Evolutionary conservation across 148 eudicot species (phyloP).

Genomic region (Chenopodium berlandieri): DNA sequence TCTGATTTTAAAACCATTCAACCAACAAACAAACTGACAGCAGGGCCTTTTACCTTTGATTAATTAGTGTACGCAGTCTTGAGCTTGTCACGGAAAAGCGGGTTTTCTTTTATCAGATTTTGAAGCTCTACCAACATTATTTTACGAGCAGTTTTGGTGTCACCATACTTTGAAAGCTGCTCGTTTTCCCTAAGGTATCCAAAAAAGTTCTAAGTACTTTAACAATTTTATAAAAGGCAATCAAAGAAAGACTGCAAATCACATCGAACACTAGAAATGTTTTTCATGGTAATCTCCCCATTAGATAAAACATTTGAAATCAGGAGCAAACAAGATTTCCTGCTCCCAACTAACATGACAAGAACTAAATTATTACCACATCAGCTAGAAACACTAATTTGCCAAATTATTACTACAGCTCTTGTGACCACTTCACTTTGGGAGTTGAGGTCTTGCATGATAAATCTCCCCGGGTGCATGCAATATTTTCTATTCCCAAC

Average conservation of each 20-base stretch:
- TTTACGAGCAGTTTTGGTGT: conserved; percentile 74
- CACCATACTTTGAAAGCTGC: conserved; percentile 86
- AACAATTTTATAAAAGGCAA: background rate
- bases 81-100: conserved; percentile 86
- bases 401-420: no score
- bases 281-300: background rate
- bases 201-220: conserved; percentile 7
- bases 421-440: no score
- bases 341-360: background rate
- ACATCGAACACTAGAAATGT: background rate
- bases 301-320: no score
- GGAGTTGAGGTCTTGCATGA: no score
- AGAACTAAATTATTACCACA: no score
- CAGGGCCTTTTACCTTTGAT: conserved; percentile 58
- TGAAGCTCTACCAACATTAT: conserved; percentile 81
- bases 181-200: conserved; percentile 67
- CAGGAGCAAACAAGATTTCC: background rate
- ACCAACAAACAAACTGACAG: background rate
- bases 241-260: background rate
- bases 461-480: no score
- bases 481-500: no score
- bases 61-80: conserved; percentile 80
- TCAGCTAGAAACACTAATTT: no score
- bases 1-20: background rate
- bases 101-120: conserved; percentile 82